These are phyloP conservation scores for Penicillium longicatenatum DNA, from an alignment of 495 filamentous ascomycete species.

Conservation along the genomic window DNA sequence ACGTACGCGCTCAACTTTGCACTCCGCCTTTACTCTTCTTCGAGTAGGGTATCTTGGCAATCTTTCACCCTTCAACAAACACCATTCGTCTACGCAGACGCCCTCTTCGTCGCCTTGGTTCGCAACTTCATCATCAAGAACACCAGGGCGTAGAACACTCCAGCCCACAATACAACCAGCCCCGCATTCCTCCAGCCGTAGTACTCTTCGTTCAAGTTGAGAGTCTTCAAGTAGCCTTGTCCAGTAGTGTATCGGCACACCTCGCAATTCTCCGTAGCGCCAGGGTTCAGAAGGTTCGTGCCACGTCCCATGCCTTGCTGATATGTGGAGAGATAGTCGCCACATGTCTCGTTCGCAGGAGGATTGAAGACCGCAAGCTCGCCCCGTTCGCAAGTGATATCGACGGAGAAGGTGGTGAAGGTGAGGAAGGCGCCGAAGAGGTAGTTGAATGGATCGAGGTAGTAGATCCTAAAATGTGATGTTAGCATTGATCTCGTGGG, in stretches of 20 bases:
- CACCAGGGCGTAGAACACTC: conserved; percentile 50
- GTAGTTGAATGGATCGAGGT: conserved; percentile 71
- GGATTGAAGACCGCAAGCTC: conserved; percentile 62
- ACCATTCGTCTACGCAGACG: too few species aligned
- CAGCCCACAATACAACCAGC: conserved; percentile 48
- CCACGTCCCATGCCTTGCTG: conserved; percentile 49
- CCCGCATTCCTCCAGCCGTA: conserved; percentile 46
- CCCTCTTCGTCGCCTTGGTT: conserved; percentile 47
- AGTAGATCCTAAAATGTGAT: conserved; percentile 61
- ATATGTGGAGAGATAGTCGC: conserved; percentile 56
- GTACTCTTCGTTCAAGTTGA: conserved; percentile 45
- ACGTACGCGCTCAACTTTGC: too few species aligned
- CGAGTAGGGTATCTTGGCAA: too few species aligned
- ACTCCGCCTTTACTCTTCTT: too few species aligned
- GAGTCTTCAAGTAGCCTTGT: conserved; percentile 37
- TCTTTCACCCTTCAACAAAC: too few species aligned
- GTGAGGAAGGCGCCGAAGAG: conserved; percentile 61
- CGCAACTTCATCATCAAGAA: conserved; percentile 50
- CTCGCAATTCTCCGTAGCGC: conserved; percentile 52
- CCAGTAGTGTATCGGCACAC: conserved; percentile 56
- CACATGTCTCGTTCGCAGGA: conserved; percentile 50
- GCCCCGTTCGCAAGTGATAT: conserved; percentile 55
- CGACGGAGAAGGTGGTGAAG: conserved; percentile 56
- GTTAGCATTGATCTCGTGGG: too few species aligned
- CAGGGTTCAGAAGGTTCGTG: conserved; percentile 51